Percentiles rank a stretch among this genome's conserved stretches.
Conservation (phyloP, 2,329 filamentous ascomycete genomes). For the Aspergillus sojae region DNA sequence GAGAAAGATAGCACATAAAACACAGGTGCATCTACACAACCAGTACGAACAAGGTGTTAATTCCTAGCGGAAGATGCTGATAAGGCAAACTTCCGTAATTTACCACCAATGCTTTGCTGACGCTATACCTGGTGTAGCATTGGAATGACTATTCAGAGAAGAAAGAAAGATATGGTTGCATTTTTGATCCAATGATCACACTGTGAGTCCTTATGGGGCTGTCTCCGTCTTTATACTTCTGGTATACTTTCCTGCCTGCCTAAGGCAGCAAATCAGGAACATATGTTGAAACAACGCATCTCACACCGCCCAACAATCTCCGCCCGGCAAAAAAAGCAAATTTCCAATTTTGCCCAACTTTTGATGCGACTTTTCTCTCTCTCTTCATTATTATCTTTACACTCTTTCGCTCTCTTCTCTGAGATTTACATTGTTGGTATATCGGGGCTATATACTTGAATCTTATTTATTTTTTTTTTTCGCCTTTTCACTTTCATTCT, state of each 20-base stretch:
- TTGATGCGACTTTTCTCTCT: not conserved
- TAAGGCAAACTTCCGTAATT: too few relatives aligned
- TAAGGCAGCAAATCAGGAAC: slow-evolving; percentile 1
- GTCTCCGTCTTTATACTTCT: not conserved
- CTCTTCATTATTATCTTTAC: not conserved
- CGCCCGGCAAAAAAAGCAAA: slow-evolving; percentile 5
- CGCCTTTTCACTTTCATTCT: not conserved
- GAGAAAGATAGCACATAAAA: too few relatives aligned
- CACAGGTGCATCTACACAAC: too few relatives aligned
- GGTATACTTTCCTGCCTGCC: not conserved
- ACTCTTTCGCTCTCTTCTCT: not conserved
- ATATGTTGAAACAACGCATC: not conserved
- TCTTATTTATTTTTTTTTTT: not conserved
- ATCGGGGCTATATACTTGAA: not conserved
- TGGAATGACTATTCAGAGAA: too few relatives aligned
- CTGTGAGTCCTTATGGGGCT: not conserved
- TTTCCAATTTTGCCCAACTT: slow-evolving; percentile 4
- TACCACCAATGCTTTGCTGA: not conserved
- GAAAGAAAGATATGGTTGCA: not conserved
- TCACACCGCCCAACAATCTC: not conserved
- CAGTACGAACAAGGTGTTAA: not conserved
- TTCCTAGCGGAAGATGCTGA: not conserved
- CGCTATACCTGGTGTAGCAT: not conserved
- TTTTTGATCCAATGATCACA: not conserved
- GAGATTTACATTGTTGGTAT: not conserved